phyloP scores from a whole-genome alignment of 257 asterid genomes.

The Cordia subcordata region DNA sequence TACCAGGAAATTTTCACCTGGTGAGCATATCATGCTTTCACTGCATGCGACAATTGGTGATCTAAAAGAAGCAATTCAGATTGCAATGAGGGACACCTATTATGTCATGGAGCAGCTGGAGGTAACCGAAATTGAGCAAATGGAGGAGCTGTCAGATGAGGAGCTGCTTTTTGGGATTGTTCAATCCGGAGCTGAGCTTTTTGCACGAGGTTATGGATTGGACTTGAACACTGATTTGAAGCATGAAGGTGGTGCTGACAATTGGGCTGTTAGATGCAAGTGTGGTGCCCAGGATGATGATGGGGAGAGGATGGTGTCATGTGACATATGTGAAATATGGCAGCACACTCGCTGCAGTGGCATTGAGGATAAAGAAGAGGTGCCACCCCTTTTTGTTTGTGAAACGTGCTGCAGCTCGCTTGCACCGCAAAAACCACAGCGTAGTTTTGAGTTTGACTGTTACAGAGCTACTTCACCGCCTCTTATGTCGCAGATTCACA shows the following conservation, averaged over 20 bases:
- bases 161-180: conserved; percentile 67
- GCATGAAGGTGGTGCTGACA: conserved; percentile 63
- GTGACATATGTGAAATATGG: conserved; percentile 88
- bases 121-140: conserved; percentile 47
- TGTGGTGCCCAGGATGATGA: conserved; percentile 92
- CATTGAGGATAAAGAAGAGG: conserved; percentile 56
- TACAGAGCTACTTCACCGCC: conserved; percentile 18
- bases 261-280: conserved; percentile 76
- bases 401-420: conserved; percentile 57
- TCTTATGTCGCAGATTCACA: not conserved
- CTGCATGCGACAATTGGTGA: conserved; percentile 71
- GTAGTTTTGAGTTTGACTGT: conserved; percentile 14
- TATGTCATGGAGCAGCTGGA: conserved; percentile 45
- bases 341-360: conserved; percentile 87
- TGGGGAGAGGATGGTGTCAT: conserved; percentile 91
- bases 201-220: conserved; percentile 45
- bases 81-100: conserved; percentile 72
- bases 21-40: conserved; percentile 61
- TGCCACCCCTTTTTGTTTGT: conserved; percentile 72
- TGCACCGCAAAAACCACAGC: conserved; percentile 37
- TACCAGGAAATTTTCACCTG: conserved; percentile 24
- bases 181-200: conserved; percentile 62
- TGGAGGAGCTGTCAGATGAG: conserved; percentile 43
- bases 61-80: conserved; percentile 47
- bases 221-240: conserved; percentile 46